Base-by-base conservation (phyloP, 2,329 filamentous ascomycete genomes). In the Stylonectria norvegica region DNA sequence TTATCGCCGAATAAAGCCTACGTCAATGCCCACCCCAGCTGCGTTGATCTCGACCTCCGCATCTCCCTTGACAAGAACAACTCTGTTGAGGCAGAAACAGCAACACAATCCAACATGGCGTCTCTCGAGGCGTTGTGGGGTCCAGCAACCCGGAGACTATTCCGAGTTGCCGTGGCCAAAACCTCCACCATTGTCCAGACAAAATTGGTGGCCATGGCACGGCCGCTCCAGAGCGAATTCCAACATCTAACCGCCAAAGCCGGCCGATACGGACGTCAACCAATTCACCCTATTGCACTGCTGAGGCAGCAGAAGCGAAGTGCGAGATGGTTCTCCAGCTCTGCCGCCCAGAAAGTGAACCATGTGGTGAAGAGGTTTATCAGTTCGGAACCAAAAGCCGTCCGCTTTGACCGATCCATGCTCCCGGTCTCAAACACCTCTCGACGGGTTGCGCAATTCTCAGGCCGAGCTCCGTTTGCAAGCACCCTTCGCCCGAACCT, bases 401-500 rank as follows among this genome's bases (percentile, higher is more conserved):
- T 52, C 42, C 66, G 67, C 22, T 58, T 72, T 56, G 70, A 73
- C 59, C 71, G 74, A 47, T 66, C 66, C 47, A 71, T 70, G 52
- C 69, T 76, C 48, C 68, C 75, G 7, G 61, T 63, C 17, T 76
- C 75, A 14, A 68, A 64, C 45, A 75, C 69, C 11, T 70, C 73
- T 12, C 71, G 70, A 30, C 70, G 69, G 30, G 66, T 80, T 40
- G 74, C 72, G 20, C 78, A 81, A 46, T 76, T 86, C 43, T 81
- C 87, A 12, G 81, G 82, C 19, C 81, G 86, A 36, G 83, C 89
- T 20, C 91, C 91, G 0, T 97, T 97, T 63, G 86, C 89, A 4
- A 89, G 83, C 36, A 85, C 90, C 1, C 79, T 98, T 23, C 85
- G 93, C 23, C 93, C 93, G 2, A 97, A 95, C 60, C 70, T 97